Evolutionary conservation across 441 rosid species (phyloP), one percentile per base, ranked within the genome.

Genomic region (Raphanus hybrid): DNA sequence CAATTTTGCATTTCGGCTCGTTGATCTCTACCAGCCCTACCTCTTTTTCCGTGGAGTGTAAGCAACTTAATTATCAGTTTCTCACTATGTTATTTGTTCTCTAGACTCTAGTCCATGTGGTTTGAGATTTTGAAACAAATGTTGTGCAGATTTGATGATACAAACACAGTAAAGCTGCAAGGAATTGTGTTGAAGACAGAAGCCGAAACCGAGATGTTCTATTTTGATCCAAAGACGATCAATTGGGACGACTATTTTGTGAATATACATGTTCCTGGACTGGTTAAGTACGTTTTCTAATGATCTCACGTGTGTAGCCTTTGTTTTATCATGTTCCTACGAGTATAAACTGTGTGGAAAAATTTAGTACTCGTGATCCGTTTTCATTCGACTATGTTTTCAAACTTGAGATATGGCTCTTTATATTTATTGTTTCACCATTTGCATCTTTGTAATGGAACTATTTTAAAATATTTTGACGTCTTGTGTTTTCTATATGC

Each of bases 1-100:
- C 76, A 80, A 68, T 5, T 84, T 48, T 7, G 61, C 52, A 27
- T 66, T 9, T 0, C 29, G 73, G 10, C 79, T 80, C 57, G 74
- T 67, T 12, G 77, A 71, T 20, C 79, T 80, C 6, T 80, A 80
- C 32, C 15, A 62, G 61, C 83, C 83, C 18, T 80, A 71, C 34
- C 32, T 80, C 9, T 75, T 80, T 72, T 75, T 75, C 71, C 0
- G 54, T 59, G 80, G 74, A 66, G 26, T 80, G 83, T 75, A 76
- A 80, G 80, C 57, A 3, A 0, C 7, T 1, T 23, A 45, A 45
- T 45, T 23, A 34, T 61, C 4, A 6, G 7, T 45, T 26, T 55
- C 1, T 18, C 26, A n/a, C 16, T 37, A 26, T 3, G 23, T 1
- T 63, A 4, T 29, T 27, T 39, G 2, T 64, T 9, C 2, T 43